Evolutionary conservation across 2,329 filamentous ascomycete species (phyloP), one percentile per base, ranked within the genome.

Genomic region (Akanthomyces dipterigenus): DNA sequence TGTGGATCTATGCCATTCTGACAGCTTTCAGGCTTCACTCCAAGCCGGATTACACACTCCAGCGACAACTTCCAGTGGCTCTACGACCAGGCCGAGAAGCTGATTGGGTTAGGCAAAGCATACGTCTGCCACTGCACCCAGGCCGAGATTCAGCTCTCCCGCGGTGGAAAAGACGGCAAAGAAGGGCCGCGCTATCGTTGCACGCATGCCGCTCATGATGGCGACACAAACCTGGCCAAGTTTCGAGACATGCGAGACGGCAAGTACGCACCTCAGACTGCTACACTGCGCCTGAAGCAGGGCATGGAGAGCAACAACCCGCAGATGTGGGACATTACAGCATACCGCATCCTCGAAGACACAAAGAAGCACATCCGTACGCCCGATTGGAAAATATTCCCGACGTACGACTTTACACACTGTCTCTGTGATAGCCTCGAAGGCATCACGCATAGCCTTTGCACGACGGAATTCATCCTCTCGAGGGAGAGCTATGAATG

Each of bases 271-370:
- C 88, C 91, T 0, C 85, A 50, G 31, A 34, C 28, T 6, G 87
- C 68, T 87, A 91, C 72, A 93, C 91, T 2, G 58, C 87, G 93
- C 64, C 96, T 98, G 93, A 96, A 96, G 79, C 91, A 96, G 80
- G 84, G 91, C 65, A 90, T 91, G 64, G 84, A 85, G 56, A 87
- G 88, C 68, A 87, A 88, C 40, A 97, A 97, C 73, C 92, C 93
- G 7, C 91, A 96, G 75, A 93, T 96, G 90, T 97, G 93, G 93
- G 93, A 98, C 78, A 77, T 96, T 57, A 89, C 90, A 1, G 93
- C 93, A 18, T 98, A 96, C 75, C 86, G 93, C 63, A 88, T 98
- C 8, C 46, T 34, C 1, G 28, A 50, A 12, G 16, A 50, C 6
- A 31, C 31, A 63, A 84, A 88, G 69, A 86, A 90, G 48, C 76